Evolutionary conservation across 176 grass and related monocot genomes (phyloP), one percentile per base, ranked within the genome.

Genomic region (Oryza nivara): DNA sequence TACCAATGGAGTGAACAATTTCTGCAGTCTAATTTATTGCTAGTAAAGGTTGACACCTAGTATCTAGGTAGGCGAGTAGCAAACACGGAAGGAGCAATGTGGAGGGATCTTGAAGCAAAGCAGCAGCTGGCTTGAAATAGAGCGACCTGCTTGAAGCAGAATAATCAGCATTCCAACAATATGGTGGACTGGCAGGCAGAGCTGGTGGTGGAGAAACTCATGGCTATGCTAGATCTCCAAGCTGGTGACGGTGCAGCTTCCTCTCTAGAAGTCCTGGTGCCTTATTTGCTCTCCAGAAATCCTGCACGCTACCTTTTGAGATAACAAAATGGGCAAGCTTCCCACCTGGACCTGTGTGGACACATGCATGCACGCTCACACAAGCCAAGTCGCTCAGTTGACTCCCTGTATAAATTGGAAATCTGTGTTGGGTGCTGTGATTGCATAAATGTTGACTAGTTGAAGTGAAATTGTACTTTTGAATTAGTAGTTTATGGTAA

Each of bases 401-500:
- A 51, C 12, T 46, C n/a, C n/a, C 0, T 72, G 22, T 11, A 34
- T 74, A 64, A 67, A 16, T 83, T 19, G 65, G 11, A 48, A 30
- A 26, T 65, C 3, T 83, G 70, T 48, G 7, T 49, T 48, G 70
- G 41, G 1, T 45, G 54, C 23, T 73, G 3, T 16, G 61, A 56
- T 40, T 73, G 70, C 74, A 38, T 30, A 74, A 73, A 35, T 46
- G 11, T 3, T 63, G 72, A 60, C 38, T 82, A 7, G 15, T 48
- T 17, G 14, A 63, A 72, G 3, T 38, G 9, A 25, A 56, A 22
- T 38, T n/a, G 76, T 75, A 25, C 9, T 82, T 72, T 11, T 7
- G 44, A 41, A 30, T 88, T 65, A 44, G 49, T 65, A 44, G 49
- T 70, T 75, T 73, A 72, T 68, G 19, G 26, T 67, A 67, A 17